Evolutionary conservation across 1,139 yeast genomes (phyloP), one percentile per base, ranked within the genome.

Genomic region (Geotrichum macrosporum): DNA sequence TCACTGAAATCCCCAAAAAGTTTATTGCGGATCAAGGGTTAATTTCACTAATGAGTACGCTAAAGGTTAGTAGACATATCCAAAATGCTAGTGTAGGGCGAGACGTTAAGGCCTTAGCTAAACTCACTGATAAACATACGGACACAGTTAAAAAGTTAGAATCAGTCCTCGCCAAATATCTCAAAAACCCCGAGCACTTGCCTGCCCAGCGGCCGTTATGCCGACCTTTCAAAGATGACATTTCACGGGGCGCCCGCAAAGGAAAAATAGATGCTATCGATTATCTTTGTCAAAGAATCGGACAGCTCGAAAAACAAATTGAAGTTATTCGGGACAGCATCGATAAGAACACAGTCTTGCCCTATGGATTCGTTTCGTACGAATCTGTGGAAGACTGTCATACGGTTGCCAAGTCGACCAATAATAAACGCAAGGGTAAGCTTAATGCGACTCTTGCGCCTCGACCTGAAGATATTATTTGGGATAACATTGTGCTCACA

Each of bases 331-430:
- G 67, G 6, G 58, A 55, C 20, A 34, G 50, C 4, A 36, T 60
- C 16, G 58, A 58, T 27, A 40, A 41, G 5, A 51, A 49, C 19
- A 41, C 50, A 24, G 33, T 49, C 19, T 54, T 60, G 42, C 61
- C 68, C 1, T 69, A 65, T 39, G 73, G 72, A 2, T 67, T 69
- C 47, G 66, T 65, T 4, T 61, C 70, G 1, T 69, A 62, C 45
- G 46, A 56, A 8, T 48, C 60, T 1, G 62, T 57, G 21, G 55
- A 56, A 20, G 60, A 59, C 43, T 59, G 65, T 22, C 66, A 64
- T 37, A 33, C 37, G 0, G 59, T 61, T 4, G 67, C 63, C 15
- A 47, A 50, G 26, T 49, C 53, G 3, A 46, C 44, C 13, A 54
- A 51, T 18, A 33, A 24, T 4, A 35, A 40, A 19, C 29, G 40